Evolutionary conservation across 768 basidiomycete genomes (phyloP).

Genomic region (Sporobolomyces phaffii): DNA sequence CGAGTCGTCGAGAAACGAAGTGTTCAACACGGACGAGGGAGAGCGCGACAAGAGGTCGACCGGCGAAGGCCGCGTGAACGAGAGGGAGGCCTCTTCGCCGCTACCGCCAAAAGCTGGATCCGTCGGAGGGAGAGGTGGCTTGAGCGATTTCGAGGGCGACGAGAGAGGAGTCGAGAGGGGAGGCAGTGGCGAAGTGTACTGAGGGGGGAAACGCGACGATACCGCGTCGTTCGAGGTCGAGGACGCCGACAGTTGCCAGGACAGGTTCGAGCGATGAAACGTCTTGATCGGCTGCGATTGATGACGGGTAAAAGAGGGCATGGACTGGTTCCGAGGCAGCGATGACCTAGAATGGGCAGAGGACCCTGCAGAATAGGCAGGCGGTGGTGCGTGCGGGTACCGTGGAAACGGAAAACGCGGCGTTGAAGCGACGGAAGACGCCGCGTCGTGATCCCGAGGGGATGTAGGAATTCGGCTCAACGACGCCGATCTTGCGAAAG

Average conservation of each 20-base stretch:
- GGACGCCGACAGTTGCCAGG: slow-evolving; percentile 6
- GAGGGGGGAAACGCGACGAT: slow-evolving; percentile 17
- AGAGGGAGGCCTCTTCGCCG: not conserved
- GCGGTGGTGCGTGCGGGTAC: slow-evolving; percentile 9
- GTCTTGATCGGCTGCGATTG: not conserved
- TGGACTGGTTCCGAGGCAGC: slow-evolving; percentile 18
- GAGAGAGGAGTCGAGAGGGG: not conserved
- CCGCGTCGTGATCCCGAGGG: not conserved
- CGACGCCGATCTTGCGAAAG: not conserved
- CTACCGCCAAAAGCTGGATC: not conserved
- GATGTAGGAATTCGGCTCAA: not conserved
- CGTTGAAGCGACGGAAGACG: slow-evolving; percentile 19
- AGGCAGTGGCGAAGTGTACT: slow-evolving; percentile 7
- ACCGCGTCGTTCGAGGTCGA: slow-evolving; percentile 35
- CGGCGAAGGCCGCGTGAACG: slow-evolving; percentile 21
- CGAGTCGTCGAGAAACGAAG: slow-evolving; percentile 14
- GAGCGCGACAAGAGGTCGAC: slow-evolving; percentile 38
- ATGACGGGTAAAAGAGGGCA: slow-evolving; percentile 7
- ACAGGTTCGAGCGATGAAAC: slow-evolving; percentile 12
- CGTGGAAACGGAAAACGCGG: slow-evolving; percentile 32
- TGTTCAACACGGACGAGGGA: slow-evolving; percentile 30
- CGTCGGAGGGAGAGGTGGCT: no score
- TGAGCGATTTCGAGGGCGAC: slow-evolving; percentile 4
- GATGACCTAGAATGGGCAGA: not conserved
- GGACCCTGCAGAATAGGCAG: slow-evolving; percentile 17